Evolutionary conservation across 805 yeast genomes (phyloP).

Genomic region (Starmerella stigmatis): DNA sequence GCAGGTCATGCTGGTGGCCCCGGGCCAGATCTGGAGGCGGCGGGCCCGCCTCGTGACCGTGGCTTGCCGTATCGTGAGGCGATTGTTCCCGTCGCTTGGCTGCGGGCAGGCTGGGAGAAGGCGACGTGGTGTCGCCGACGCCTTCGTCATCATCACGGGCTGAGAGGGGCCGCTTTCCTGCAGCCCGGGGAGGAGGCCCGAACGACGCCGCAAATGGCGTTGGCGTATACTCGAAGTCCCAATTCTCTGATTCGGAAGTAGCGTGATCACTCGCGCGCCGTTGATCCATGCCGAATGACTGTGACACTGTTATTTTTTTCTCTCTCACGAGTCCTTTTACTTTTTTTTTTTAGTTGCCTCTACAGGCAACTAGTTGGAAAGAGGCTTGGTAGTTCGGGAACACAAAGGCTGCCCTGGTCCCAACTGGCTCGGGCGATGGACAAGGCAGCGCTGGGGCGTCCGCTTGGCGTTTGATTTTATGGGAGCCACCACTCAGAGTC

Average conservation of each 20-base stretch:
- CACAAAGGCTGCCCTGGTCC: no score
- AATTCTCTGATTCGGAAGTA: neutral
- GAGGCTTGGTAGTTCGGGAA: no score
- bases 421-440: no score
- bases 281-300: no score
- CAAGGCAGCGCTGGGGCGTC: neutral
- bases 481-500: no score
- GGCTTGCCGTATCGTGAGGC: neutral
- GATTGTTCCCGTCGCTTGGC: neutral
- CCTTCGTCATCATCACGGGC: neutral
- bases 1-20: no score
- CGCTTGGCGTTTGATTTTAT: neutral
- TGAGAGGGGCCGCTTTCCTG: constrained; percentile 2
- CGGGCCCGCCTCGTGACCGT: neutral
- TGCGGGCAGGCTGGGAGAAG: no score
- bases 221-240: constrained; percentile 19
- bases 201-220: constrained; percentile 25
- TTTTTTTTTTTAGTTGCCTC: neutral
- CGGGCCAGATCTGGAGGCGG: no score
- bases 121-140: neutral
- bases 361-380: no score
- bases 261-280: neutral
- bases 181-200: constrained; percentile 19
- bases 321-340: neutral
- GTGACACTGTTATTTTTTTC: neutral